Evolutionary conservation across 2,329 filamentous ascomycete genomes (phyloP).

Genomic region (Fusarium nurragi): DNA sequence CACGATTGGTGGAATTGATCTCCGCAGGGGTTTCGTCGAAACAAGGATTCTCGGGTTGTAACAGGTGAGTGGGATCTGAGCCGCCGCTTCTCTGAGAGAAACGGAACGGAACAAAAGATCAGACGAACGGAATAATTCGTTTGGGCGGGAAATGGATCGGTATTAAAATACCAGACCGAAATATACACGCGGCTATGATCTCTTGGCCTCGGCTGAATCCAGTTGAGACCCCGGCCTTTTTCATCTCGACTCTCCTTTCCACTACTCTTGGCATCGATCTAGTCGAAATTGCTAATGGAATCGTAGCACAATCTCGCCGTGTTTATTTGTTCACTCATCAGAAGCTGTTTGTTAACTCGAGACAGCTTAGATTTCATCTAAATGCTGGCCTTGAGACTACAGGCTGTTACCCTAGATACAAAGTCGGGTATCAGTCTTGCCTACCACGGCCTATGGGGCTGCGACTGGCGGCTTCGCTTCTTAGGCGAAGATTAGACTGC

Average conservation of each 20-base stretch:
- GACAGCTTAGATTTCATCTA: constrained; percentile 1
- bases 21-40: constrained; percentile 21
- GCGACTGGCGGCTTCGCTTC: no score
- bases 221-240: not conserved
- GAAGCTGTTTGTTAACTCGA: constrained; percentile 17
- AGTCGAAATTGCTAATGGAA: constrained; percentile 14
- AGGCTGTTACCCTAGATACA: no score
- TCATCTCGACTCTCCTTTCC: not conserved
- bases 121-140: constrained; percentile 14
- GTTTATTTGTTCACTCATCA: constrained; percentile 15
- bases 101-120: constrained; percentile 18
- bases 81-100: not conserved
- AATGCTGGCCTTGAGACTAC: no score
- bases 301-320: constrained; percentile 20
- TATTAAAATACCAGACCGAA: not conserved
- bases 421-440: no score
- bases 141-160: not conserved
- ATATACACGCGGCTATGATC: not conserved
- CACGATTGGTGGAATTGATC: constrained; percentile 40
- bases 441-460: no score
- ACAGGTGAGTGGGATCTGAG: constrained; percentile 40
- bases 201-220: not conserved
- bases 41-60: constrained; percentile 22
- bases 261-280: not conserved
- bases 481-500: no score